Base-by-base conservation (phyloP, 352 stramenopile species). In the Globisporangium emineosum region DNA sequence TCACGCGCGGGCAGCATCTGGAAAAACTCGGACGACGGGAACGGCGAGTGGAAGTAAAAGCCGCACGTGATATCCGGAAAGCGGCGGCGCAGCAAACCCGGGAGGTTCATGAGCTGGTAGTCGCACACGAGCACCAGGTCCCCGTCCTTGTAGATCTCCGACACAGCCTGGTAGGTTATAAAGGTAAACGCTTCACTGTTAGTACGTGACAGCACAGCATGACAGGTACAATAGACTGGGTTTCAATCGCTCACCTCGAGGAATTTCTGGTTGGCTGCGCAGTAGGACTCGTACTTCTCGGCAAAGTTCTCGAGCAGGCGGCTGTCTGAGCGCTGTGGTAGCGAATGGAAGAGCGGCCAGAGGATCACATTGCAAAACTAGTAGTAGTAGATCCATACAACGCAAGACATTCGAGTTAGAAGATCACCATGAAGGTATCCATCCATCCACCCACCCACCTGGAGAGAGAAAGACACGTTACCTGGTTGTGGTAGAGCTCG, bases 11-110 rank as follows among this genome's bases (percentile, higher is more conserved):
- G 87, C 23, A 97, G 73, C 77, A 96, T 96, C 57, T 93, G 89
- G 66, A 96, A 97, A 60, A 97, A 94, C 69, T 96, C 89, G 12
- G 86, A 94, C 10, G 88, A 96, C 40, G 90, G 90, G 57, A 97
- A 97, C 23, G 90, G 90, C 45, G 78, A 93, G 69, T 97, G 90
- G 53, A 97, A 90, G 73, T 93, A 97, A 60, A 94, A 97, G 27
- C 80, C 89, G 53, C 89, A 93, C 17, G 82, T 88, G 51, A 89
- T 81, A 10, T 93, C 75, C 1, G 87, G 83, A 58, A 93, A 91
- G 19, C 86, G 83, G 17, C 83, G 73, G 33, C 86, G 83, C 17
- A 97, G 69, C 42, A 96, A 56, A 2, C 79, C 80, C 0, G 90
- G 90, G 8, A 97, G 60, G 33, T 79, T 77, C 88, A 96, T 96